Percentiles rank a stretch among this genome's conserved stretches.
These are phyloP conservation scores for Harringtonia lauricola DNA, from an alignment of 2,329 filamentous ascomycete genomes.

Conservation along the genomic window DNA sequence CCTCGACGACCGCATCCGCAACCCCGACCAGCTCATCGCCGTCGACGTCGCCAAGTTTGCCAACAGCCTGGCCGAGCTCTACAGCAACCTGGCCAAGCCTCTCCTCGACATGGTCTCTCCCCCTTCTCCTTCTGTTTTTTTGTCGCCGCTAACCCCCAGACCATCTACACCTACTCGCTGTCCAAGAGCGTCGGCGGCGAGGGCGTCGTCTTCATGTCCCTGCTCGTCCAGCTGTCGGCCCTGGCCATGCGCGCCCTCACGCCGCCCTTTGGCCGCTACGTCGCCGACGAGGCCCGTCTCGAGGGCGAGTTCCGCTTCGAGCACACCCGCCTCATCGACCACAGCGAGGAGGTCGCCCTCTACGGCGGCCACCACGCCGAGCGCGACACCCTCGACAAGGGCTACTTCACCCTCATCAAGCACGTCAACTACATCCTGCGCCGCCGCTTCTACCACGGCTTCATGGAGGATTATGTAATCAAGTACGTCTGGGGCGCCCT, in stretches of 20 bases:
- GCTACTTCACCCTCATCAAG: constrained; percentile 97
- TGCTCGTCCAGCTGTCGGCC: constrained; percentile 87
- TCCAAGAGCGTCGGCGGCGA: constrained; percentile 94
- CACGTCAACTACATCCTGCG: constrained; percentile 94
- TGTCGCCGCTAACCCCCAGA: constrained; percentile 24
- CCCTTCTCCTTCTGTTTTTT: not conserved
- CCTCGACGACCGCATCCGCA: constrained; percentile 94
- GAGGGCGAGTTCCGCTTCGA: constrained; percentile 96
- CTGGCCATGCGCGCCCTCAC: constrained; percentile 89
- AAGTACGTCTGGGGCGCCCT: constrained; percentile 99
- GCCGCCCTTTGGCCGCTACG: constrained; percentile 93
- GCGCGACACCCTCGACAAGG: constrained; percentile 93
- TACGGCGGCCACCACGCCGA: constrained; percentile 89
- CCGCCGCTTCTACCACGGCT: constrained; percentile 87
- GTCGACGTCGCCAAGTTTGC: constrained; percentile 96
- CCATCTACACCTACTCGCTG: constrained; percentile 88
- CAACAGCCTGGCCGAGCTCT: constrained; percentile 86
- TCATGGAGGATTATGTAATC: constrained; percentile 99
- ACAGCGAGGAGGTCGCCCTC: constrained; percentile 87
- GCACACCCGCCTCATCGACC: constrained; percentile 89
- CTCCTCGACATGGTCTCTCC: constrained; percentile 72
- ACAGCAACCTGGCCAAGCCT: constrained; percentile 93
- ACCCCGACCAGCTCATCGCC: constrained; percentile 92
- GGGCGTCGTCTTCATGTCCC: constrained; percentile 87
- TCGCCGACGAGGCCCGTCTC: constrained; percentile 86